Evolutionary conservation across 169 alveolate genomes (phyloP).

Genomic region (Cryptosporidium canis): DNA sequence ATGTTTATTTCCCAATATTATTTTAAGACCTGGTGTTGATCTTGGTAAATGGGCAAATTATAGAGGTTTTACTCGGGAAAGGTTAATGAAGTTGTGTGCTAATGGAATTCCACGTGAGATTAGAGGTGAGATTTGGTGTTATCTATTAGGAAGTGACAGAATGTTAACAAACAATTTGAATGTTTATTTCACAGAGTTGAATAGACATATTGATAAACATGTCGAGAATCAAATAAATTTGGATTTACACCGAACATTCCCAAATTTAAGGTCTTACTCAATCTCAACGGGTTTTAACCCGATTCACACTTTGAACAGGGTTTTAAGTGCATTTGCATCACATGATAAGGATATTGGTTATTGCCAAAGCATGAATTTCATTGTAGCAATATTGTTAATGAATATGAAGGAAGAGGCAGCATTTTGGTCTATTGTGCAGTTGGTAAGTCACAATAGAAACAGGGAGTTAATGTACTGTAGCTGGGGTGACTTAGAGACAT

Average conservation of each 20-base stretch:
- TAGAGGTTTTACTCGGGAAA: not conserved
- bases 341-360: conserved; percentile 81
- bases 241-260: conserved; percentile 59
- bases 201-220: not conserved
- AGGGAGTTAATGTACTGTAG: not conserved
- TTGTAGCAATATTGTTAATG: conserved; percentile 80
- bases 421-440: conserved; percentile 74
- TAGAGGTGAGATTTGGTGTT: conserved; percentile 62
- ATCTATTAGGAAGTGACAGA: conserved; percentile 47
- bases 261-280: conserved; percentile 3
- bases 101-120: conserved; percentile 45
- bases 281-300: not conserved
- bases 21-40: not conserved
- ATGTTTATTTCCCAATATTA: not conserved
- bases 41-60: conserved; percentile 33
- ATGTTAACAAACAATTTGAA: not conserved
- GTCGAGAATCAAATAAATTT: conserved; percentile 47
- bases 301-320: conserved; percentile 69
- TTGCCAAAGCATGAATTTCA: conserved; percentile 84
- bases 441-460: conserved; percentile 14
- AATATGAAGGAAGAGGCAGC: conserved; percentile 86
- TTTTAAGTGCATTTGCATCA: conserved; percentile 79
- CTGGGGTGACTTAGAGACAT: conserved; percentile 14
- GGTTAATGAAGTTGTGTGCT: conserved; percentile 22
- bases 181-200: not conserved